Evolutionary conservation across 2,329 filamentous ascomycete species (phyloP).

Genomic region (Beauveria asiatica): DNA sequence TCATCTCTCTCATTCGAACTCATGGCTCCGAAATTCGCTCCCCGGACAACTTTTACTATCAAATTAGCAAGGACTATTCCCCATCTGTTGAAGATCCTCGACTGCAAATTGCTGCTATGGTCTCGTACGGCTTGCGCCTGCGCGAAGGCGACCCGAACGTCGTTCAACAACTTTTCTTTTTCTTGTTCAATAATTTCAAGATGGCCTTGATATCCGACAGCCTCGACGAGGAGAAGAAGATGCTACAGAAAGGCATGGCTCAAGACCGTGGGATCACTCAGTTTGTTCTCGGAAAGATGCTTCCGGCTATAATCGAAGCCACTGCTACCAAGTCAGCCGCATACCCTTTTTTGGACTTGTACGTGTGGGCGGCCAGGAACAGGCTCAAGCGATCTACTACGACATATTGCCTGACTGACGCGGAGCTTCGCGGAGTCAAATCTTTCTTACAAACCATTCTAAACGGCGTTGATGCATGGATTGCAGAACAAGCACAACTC

Average conservation of each 20-base stretch:
- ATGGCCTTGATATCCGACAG: conserved; percentile 41
- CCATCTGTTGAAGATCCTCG: conserved; percentile 48
- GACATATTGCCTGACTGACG: conserved; percentile 13
- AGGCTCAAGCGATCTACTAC: conserved; percentile 23
- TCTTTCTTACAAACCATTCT: conserved; percentile 16
- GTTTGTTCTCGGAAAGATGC: conserved; percentile 44
- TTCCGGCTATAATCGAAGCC: conserved; percentile 42
- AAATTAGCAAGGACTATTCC: conserved; percentile 47
- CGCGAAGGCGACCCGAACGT: conserved; percentile 42
- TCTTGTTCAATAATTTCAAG: conserved; percentile 50
- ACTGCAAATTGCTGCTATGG: conserved; percentile 45
- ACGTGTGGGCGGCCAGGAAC: conserved; percentile 32
- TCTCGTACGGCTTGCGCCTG: conserved; percentile 47
- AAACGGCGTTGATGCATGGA: conserved; percentile 15
- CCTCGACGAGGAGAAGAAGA: conserved; percentile 36
- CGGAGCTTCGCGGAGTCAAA: conserved; percentile 3
- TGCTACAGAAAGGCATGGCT: conserved; percentile 40
- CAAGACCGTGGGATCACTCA: conserved; percentile 32
- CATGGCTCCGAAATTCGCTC: conserved; percentile 45
- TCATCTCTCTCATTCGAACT: conserved; percentile 46
- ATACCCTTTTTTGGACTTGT: conserved; percentile 43
- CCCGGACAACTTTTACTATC: conserved; percentile 48
- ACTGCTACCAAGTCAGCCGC: conserved; percentile 25
- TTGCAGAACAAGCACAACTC: background rate
- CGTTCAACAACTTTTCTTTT: conserved; percentile 44